Base-by-base conservation (phyloP, 305 asterid species). In the Solanum chacoense region DNA sequence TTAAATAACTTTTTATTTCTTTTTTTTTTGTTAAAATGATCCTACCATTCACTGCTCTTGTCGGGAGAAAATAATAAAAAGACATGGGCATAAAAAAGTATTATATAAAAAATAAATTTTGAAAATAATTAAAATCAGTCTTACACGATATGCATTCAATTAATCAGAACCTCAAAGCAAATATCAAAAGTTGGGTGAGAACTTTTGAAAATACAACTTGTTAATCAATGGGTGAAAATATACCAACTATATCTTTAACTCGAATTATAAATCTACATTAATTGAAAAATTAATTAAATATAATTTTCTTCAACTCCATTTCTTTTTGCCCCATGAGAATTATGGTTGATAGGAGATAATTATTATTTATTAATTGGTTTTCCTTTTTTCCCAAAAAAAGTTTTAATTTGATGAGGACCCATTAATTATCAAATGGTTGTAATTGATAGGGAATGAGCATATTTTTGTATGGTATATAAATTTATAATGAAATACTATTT, bases 391-490 rank as follows among this genome's bases (percentile, higher is more conserved):
- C 71, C 38, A 9, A 81, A 81, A 81, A 81, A 81, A 24, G 38
- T 9, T 28, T 84, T 34, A 55, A 32, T 69, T 50, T 45, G 0
- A 18, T 42, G 6, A 85, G 88, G 88, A 50, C 85, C 88, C 87
- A 28, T 40, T 37, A 78, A 24, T 63, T 31, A 29, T 36, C 74
- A 12, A 73, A 88, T 88, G 88, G 79, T 42, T 32, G 24, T 73
- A 74, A 72, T 84, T 84, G 85, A 88, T 88, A 8, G 86, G 79
- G 89, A 77, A 78, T 78, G 38, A 36, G 87, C 75, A 88, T 63
- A 71, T 71, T 37, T 72, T 45, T 28, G 28, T 42, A 29, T 81
- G 81, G 84, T 72, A 72, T 80, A 24, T 36, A 71, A 20, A 78
- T n/a, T 28, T 36, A 63, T 40, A 71, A 67, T 28, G 35, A 71